Evolutionary conservation across 306 rosid species (phyloP).

Genomic region (Carpinus viminea): DNA sequence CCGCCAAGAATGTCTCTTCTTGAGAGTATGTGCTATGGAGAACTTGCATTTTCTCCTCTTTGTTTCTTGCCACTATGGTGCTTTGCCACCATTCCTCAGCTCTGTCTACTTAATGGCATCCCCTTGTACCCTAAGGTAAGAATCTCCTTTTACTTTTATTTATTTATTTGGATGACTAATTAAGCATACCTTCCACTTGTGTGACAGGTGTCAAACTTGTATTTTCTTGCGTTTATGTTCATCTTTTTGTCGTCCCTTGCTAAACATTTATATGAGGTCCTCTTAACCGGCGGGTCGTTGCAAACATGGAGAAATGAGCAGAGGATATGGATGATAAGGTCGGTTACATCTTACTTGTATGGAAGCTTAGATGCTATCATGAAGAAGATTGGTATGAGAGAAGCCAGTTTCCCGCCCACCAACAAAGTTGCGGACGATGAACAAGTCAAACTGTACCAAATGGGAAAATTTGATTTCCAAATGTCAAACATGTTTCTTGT

Average conservation of each 20-base stretch:
- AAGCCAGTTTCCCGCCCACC: conserved; percentile 59
- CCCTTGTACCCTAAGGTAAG: conserved; percentile 71
- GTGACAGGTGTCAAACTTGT: conserved; percentile 52
- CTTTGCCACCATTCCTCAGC: conserved; percentile 62
- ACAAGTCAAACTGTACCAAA: conserved; percentile 41
- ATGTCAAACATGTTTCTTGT: conserved; percentile 49
- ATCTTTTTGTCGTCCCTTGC: conserved; percentile 39
- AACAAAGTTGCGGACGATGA: conserved; percentile 54
- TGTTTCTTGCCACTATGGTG: conserved; percentile 52
- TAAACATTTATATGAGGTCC: conserved; percentile 45
- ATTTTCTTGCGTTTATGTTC: conserved; percentile 37
- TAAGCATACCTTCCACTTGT: neutral
- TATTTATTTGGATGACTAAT: neutral
- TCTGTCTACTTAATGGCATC: conserved; percentile 55
- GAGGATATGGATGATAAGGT: conserved; percentile 63
- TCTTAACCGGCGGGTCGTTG: conserved; percentile 47
- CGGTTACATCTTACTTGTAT: conserved; percentile 44
- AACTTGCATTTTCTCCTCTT: conserved; percentile 30
- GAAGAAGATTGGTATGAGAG: conserved; percentile 51
- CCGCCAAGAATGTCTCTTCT: conserved; percentile 41
- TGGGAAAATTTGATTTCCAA: conserved; percentile 55
- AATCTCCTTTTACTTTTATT: conserved; percentile 20
- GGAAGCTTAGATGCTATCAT: conserved; percentile 60
- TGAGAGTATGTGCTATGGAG: conserved; percentile 49
- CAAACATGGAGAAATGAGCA: conserved; percentile 49